A percentile compares a stretch with the other conserved stretches of the same genome.
phyloP scores from a whole-genome alignment of 2,329 filamentous ascomycete genomes.

The Laburnicola sp. region DNA sequence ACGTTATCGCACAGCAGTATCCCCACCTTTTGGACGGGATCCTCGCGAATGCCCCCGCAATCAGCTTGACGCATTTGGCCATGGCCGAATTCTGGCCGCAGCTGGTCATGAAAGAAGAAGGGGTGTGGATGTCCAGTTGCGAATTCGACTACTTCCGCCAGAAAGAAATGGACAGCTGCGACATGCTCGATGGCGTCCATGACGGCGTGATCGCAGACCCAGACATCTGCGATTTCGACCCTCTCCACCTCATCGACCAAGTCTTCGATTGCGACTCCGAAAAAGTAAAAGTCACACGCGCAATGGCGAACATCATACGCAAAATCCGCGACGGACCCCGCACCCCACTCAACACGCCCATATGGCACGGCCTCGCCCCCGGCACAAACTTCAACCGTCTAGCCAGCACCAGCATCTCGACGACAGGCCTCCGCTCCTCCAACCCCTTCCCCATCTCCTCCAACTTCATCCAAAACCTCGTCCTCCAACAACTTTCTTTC shows the following conservation, averaged over 20 bases:
- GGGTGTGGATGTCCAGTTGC: slow-evolving; percentile 26
- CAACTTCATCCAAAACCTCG: slow-evolving; percentile 21
- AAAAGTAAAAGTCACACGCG: slow-evolving; percentile 17
- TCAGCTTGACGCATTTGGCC: slow-evolving; percentile 25
- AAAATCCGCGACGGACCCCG: slow-evolving; percentile 22
- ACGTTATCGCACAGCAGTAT: slow-evolving; percentile 38
- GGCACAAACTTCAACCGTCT: slow-evolving; percentile 16
- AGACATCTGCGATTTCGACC: slow-evolving; percentile 28
- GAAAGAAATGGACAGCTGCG: slow-evolving; percentile 28
- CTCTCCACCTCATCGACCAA: slow-evolving; percentile 7
- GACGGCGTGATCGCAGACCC: slow-evolving; percentile 40
- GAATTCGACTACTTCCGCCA: slow-evolving; percentile 28
- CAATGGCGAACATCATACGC: slow-evolving; percentile 23
- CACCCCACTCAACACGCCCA: slow-evolving; percentile 7
- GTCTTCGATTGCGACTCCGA: slow-evolving; percentile 23
- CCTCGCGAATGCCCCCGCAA: slow-evolving; percentile 36
- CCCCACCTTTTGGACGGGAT: slow-evolving; percentile 40
- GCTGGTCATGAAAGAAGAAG: slow-evolving; percentile 29
- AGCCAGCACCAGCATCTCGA: slow-evolving; percentile 16
- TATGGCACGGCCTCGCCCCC: slow-evolving; percentile 15
- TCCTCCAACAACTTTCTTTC: slow-evolving; percentile 18
- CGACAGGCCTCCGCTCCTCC: slow-evolving; percentile 20
- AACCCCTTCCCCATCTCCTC: slow-evolving; percentile 18
- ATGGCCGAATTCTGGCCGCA: slow-evolving; percentile 29
- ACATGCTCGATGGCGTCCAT: slow-evolving; percentile 27